Evolutionary conservation across 176 grass and related monocot species (phyloP), one percentile per base, ranked within the genome.

Genomic region (Phoenix roebelenii): DNA sequence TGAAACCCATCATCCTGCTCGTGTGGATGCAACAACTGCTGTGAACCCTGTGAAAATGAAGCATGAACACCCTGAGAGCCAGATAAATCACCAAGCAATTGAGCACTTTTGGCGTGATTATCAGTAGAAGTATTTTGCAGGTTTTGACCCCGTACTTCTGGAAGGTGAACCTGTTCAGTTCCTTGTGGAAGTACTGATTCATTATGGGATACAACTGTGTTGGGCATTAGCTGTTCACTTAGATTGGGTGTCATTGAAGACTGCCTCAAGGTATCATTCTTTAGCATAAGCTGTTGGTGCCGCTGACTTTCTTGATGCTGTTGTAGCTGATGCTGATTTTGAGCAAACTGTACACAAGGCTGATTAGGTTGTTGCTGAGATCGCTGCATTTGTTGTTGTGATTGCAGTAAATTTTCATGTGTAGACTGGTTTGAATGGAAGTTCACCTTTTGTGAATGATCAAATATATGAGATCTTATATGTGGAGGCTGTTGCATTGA

Each of bases 391-490:
- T 88, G 79, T 65, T 95, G 89, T 44, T 87, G 82, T 22, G 65
- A 55, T 16, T 68, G 79, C 2, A 82, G 57, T 65, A 82, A 57
- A 32, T 98, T 84, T 39, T 83, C 87, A 30, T 77, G 70, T 58
- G 58, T 54, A 52, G 82, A 70, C 56, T 92, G 94, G 22, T 70
- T 74, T 58, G 82, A 49, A 67, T 99, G 94, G 68, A 93, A 83
- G 66, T 83, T 85, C 60, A 71, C 64, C 71, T 83, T 92, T 52
- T 85, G 81, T 58, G 75, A 55, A 52, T 92, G 87, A 80, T 87
- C 85, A 59, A 93, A 82, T 72, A 77, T 72, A 76, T 93, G 86
- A 66, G 73, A 60, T 83, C 84, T 93, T 67, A 89, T 64, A 69
- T 73, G 77, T 15, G 85, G 74, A 67, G 88, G 88, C 7, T 24